Percentiles rank a stretch among this genome's conserved stretches.
Conservation (phyloP, 371 early-diverging fungal species). For the Mucor racemosus region DNA sequence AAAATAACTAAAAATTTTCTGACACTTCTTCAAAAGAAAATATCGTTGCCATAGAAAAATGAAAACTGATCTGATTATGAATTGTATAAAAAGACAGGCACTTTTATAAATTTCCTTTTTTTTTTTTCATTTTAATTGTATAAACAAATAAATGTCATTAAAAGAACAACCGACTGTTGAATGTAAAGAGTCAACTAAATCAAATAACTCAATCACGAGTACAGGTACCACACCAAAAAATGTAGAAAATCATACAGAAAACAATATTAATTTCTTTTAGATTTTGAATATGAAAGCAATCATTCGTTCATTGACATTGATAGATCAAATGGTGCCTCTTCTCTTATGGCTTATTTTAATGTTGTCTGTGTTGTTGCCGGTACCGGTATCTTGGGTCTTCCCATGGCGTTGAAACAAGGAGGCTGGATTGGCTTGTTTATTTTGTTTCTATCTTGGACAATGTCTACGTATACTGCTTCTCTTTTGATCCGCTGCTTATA, state of each 20-base stretch:
- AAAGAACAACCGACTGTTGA: background rate
- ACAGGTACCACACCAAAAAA: background rate
- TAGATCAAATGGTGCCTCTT: conserved; percentile 29
- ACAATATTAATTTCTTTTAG: background rate
- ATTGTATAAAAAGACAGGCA: background rate
- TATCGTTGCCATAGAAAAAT: background rate
- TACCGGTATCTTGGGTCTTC: conserved; percentile 84
- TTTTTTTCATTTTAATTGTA: background rate
- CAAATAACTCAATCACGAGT: background rate
- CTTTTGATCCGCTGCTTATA: conserved; percentile 43
- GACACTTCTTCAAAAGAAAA: conserved; percentile 2
- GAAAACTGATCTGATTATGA: too few relatives aligned
- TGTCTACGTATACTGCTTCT: conserved; percentile 62
- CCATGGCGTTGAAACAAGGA: conserved; percentile 76
- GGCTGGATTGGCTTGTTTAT: conserved; percentile 82
- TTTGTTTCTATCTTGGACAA: conserved; percentile 76
- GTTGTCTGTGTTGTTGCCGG: conserved; percentile 77
- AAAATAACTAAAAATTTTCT: background rate
- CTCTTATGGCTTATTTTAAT: conserved; percentile 45
- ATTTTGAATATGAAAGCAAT: background rate
- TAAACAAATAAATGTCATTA: background rate
- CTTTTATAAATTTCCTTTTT: background rate
- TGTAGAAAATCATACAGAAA: background rate
- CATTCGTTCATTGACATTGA: conserved; percentile 16
- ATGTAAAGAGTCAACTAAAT: background rate